Evolutionary conservation across 2,329 filamentous ascomycete species (phyloP).

Genomic region (Exophiala calicioides): DNA sequence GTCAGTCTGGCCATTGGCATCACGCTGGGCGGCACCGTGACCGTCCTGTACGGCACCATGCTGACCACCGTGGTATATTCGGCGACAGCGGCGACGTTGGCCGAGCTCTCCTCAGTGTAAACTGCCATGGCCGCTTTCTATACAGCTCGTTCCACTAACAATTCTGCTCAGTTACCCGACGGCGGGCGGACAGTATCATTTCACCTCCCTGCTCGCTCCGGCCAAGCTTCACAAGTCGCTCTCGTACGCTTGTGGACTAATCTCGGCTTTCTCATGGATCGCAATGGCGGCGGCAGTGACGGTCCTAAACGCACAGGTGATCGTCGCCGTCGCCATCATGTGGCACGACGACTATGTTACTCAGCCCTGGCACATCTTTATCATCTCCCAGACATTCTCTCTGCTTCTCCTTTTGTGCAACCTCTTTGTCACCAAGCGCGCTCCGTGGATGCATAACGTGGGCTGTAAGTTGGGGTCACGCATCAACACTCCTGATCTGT

Average conservation of each 20-base stretch:
- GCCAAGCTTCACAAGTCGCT: slow-evolving; percentile 13
- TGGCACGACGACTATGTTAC: slow-evolving; percentile 36
- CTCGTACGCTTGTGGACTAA: slow-evolving; percentile 39
- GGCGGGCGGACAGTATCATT: slow-evolving; percentile 47
- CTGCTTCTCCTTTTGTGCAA: slow-evolving; percentile 31
- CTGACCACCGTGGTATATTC: slow-evolving; percentile 30
- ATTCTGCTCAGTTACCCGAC: too few species aligned
- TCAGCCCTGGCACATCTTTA: slow-evolving; percentile 40
- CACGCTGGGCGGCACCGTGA: slow-evolving; percentile 26
- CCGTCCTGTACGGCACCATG: slow-evolving; percentile 36
- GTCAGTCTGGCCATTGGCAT: slow-evolving; percentile 28
- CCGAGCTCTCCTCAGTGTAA: slow-evolving; percentile 44
- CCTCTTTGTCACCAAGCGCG: slow-evolving; percentile 25
- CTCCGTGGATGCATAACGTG: slow-evolving; percentile 6
- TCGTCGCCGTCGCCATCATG: slow-evolving; percentile 35
- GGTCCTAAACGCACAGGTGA: slow-evolving; percentile 38
- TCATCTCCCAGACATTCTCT: slow-evolving; percentile 42
- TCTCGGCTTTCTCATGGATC: slow-evolving; percentile 45
- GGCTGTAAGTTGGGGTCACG: slow-evolving; percentile 12
- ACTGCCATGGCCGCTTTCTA: too few species aligned
- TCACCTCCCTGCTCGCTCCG: slow-evolving; percentile 39
- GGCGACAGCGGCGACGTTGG: slow-evolving; percentile 35
- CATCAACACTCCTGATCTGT: too few species aligned
- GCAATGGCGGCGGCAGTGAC: slow-evolving; percentile 33
- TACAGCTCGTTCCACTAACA: too few species aligned